phyloP scores from a whole-genome alignment of 2,329 filamentous ascomycete genomes.

The Colletotrichum sp. region DNA sequence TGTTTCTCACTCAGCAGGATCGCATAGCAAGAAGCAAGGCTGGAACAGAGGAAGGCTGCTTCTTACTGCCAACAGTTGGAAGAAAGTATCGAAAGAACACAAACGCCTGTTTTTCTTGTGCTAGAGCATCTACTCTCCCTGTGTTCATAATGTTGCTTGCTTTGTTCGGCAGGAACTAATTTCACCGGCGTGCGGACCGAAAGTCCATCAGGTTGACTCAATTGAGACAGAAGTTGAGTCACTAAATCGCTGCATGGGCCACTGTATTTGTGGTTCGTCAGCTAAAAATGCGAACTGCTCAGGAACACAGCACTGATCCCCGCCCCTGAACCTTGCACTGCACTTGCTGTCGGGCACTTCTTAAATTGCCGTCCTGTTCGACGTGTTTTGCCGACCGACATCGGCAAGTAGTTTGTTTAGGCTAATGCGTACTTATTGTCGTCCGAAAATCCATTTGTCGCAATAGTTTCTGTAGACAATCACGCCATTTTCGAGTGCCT shows the following conservation, averaged over 20 bases:
- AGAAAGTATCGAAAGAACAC: background rate
- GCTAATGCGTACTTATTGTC: background rate
- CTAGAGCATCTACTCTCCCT: too few relatives aligned
- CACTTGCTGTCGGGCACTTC: background rate
- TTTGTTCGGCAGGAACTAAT: background rate
- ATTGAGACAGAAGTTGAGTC: background rate
- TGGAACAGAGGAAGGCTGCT: background rate
- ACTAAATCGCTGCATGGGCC: background rate
- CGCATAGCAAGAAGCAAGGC: rapidly evolving
- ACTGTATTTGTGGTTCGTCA: background rate
- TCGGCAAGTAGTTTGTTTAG: background rate
- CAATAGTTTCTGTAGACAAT: background rate
- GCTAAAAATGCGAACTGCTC: background rate
- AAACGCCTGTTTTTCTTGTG: too few relatives aligned
- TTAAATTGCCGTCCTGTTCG: background rate
- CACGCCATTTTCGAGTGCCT: background rate
- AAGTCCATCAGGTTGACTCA: background rate
- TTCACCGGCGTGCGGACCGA: background rate
- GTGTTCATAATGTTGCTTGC: background rate
- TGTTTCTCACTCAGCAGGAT: background rate
- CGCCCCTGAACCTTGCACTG: background rate
- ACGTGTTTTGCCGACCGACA: background rate
- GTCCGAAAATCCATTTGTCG: background rate
- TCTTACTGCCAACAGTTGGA: background rate
- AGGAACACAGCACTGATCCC: background rate